Base-by-base conservation (phyloP, 163 green algal genomes). In the Scenedesmus sp. region DNA sequence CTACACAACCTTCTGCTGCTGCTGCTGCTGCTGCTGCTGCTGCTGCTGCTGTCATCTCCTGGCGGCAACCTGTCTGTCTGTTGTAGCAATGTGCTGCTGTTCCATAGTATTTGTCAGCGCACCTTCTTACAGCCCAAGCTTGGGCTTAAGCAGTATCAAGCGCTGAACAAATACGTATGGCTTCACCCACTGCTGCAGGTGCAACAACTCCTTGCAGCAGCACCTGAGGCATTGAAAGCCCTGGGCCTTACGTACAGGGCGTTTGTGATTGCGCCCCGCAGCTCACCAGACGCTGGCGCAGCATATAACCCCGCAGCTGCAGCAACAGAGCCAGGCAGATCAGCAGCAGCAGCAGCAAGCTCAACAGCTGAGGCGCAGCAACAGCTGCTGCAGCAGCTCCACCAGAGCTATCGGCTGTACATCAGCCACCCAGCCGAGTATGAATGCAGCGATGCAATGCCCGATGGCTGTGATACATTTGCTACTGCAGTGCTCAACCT, bases 201-300 rank as follows among this genome's bases (percentile, higher is more conserved):
- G 9, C 70, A 91, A 52, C 73, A 91, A 26, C 54, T 85, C 46
- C 87, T 91, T 9, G 26, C 34, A 74, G 87, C 73, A 79, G 87
- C 87, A 57, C 87, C 87, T 57, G 73, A 84, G 4, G 67, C 73
- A 3, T 64, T 91, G 56, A 85, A 46, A 12, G 70, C 62, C 3
- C 26, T 91, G 15, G 67, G 87, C 1, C 67, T 91, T 85, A 70
- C 87, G 20, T 91, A 77, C 87, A 85, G 87, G 34, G 87, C 87
- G 13, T 91, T 57, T 86, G 67, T 85, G 12, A 7, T 91, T 3
- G 52, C 76, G 60, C 87, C 55, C n/a, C 6, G 46, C 60, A 82
- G 26, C 60, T 60, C 62, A 79, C 1, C 13, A 15, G 10, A 79
- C 15, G 70, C 70, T 52, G 70, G 3, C 13, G 70, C 23, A 79